phyloP scores from a whole-genome alignment of 495 filamentous ascomycete genomes.

The Penicillium egyptiacum region DNA sequence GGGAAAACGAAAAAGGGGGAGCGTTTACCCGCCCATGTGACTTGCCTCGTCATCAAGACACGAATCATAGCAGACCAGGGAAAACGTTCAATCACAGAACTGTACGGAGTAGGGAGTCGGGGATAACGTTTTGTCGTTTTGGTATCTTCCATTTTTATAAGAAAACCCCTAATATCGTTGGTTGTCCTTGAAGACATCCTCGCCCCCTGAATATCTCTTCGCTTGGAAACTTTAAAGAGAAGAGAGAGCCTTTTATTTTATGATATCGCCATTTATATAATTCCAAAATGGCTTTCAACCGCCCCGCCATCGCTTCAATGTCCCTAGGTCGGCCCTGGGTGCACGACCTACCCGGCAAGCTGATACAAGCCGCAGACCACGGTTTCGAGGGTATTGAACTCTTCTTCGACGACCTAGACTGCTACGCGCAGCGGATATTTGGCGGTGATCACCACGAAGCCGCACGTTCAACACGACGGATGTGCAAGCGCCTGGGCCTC shows the following conservation, averaged over 20 bases:
- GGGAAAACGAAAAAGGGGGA: constrained; percentile 15
- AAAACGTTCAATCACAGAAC: constrained; percentile 7
- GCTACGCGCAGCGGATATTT: constrained; percentile 58
- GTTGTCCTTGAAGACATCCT: not conserved
- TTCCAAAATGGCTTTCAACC: constrained; percentile 37
- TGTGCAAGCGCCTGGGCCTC: constrained; percentile 60
- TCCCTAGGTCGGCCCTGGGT: constrained; percentile 67
- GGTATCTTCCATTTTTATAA: not conserved
- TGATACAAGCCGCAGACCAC: constrained; percentile 62
- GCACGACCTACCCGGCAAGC: constrained; percentile 64
- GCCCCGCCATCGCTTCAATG: constrained; percentile 65
- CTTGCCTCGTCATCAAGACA: not conserved
- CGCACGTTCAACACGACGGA: constrained; percentile 51
- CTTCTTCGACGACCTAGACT: constrained; percentile 76
- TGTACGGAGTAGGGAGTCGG: no score
- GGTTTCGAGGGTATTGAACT: constrained; percentile 74
- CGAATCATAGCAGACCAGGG: constrained; percentile 9
- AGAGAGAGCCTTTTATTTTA: not conserved
- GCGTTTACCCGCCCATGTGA: constrained; percentile 22
- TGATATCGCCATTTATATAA: not conserved
- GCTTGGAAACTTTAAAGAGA: not conserved
- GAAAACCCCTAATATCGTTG: not conserved
- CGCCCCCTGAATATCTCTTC: not conserved
- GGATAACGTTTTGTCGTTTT: constrained; percentile 24
- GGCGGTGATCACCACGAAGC: constrained; percentile 55